Evolutionary conservation across 2,329 filamentous ascomycete species (phyloP).

Genomic region (Chaetomiaceae sp.): DNA sequence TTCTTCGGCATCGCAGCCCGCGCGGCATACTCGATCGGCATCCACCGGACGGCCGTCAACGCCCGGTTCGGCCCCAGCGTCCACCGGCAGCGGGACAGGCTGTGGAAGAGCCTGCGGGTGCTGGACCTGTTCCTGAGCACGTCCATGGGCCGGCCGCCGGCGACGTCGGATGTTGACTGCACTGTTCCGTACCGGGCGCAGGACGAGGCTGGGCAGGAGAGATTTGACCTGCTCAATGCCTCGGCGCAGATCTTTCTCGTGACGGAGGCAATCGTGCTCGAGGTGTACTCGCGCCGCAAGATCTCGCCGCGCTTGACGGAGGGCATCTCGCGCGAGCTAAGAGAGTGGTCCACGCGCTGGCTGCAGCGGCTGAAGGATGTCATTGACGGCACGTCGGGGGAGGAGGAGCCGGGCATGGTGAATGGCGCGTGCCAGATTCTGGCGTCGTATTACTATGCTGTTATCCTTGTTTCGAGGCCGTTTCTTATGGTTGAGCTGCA

Average conservation of each 20-base stretch:
- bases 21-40: slow-evolving; percentile 49
- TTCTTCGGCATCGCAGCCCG: slow-evolving; percentile 51
- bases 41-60: slow-evolving; percentile 52
- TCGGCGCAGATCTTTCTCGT: slow-evolving; percentile 51
- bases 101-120: slow-evolving; percentile 52
- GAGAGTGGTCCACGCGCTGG: slow-evolving; percentile 50
- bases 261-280: slow-evolving; percentile 45
- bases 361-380: slow-evolving; percentile 41
- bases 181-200: slow-evolving; percentile 44
- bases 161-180: slow-evolving; percentile 51
- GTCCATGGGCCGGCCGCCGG: slow-evolving; percentile 51
- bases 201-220: slow-evolving; percentile 36
- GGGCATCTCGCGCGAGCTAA: slow-evolving; percentile 48
- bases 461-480: slow-evolving; percentile 53
- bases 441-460: slow-evolving; percentile 52
- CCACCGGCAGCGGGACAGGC: slow-evolving; percentile 42
- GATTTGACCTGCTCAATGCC: slow-evolving; percentile 45
- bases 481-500: slow-evolving; percentile 54
- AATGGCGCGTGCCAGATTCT: slow-evolving; percentile 49
- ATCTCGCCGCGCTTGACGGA: slow-evolving; percentile 51
- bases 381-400: slow-evolving; percentile 27
- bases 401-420: slow-evolving; percentile 30
- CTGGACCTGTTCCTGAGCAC: slow-evolving; percentile 50
- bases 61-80: slow-evolving; percentile 44
- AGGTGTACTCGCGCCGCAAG: slow-evolving; percentile 51